These are phyloP conservation scores for Chiua virens DNA, from an alignment of 768 basidiomycete genomes.

Conservation along the genomic window DNA sequence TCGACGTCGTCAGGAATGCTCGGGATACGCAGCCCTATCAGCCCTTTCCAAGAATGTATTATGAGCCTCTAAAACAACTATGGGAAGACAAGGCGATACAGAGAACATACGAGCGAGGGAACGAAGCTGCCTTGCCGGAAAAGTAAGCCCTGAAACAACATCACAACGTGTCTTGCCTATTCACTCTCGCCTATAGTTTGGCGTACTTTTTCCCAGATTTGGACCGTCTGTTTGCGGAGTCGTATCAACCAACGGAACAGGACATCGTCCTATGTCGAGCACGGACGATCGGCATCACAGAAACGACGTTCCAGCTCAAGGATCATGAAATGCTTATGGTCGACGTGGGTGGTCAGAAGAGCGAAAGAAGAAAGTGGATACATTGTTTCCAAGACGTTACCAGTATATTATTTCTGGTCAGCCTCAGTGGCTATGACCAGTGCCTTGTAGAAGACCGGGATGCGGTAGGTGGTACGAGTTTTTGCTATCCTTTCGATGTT, in stretches of 20 bases:
- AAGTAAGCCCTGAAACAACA: constrained; percentile 52
- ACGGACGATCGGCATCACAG: constrained; percentile 88
- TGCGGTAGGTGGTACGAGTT: constrained; percentile 55
- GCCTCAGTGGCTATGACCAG: constrained; percentile 91
- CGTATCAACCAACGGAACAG: constrained; percentile 75
- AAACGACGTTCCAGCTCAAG: constrained; percentile 77
- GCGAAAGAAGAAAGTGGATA: constrained; percentile 91
- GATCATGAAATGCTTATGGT: constrained; percentile 91
- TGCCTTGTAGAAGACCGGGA: constrained; percentile 92
- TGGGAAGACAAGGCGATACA: constrained; percentile 81
- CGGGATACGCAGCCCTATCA: constrained; percentile 78
- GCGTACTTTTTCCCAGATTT: constrained; percentile 77
- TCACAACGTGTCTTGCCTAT: background rate
- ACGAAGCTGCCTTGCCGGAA: constrained; percentile 90
- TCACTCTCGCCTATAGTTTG: constrained; percentile 42
- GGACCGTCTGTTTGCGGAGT: constrained; percentile 74
- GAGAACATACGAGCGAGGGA: constrained; percentile 75
- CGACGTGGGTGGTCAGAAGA: constrained; percentile 93
- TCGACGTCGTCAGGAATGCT: constrained; percentile 66
- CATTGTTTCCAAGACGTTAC: constrained; percentile 96
- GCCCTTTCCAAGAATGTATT: constrained; percentile 69
- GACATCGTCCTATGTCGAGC: constrained; percentile 87
- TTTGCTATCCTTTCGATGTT: background rate
- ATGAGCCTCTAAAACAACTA: constrained; percentile 63
- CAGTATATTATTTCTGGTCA: constrained; percentile 88